Conservation (phyloP, 495 filamentous ascomycete genomes). For the Pseudomonodictys pantanalensis region DNA sequence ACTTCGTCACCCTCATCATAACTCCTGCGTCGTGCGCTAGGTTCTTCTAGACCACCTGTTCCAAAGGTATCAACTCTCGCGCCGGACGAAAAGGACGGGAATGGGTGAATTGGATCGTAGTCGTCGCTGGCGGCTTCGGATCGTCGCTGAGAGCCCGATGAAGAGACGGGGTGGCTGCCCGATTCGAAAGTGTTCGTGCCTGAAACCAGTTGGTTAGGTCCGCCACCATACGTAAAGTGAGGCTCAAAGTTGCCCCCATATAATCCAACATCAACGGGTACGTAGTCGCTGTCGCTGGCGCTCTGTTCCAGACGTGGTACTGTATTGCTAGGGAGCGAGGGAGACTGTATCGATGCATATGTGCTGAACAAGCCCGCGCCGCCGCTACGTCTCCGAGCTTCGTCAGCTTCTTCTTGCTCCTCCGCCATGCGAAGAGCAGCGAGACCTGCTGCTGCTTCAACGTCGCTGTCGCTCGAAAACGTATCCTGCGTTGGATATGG, state of each 20-base stretch:
- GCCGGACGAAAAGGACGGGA: constrained; percentile 53
- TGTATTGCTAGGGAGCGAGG: constrained; percentile 38
- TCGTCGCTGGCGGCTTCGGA: constrained; percentile 34
- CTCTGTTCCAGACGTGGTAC: constrained; percentile 22
- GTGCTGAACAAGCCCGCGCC: constrained; percentile 29
- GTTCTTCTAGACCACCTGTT: constrained; percentile 79
- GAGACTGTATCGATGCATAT: constrained; percentile 31
- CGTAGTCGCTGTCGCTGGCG: constrained; percentile 69
- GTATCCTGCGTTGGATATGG: constrained; percentile 23
- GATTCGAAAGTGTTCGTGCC: constrained; percentile 24
- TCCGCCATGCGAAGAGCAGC: constrained; percentile 82
- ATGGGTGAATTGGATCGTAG: constrained; percentile 56
- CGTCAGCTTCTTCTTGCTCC: constrained; percentile 65
- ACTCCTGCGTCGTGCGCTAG: constrained; percentile 68
- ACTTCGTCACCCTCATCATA: constrained; percentile 92
- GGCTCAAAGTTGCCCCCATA: constrained; percentile 74
- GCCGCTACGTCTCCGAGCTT: constrained; percentile 56
- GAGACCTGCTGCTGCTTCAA: constrained; percentile 83
- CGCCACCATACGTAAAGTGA: constrained; percentile 70
- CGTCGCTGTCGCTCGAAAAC: constrained; percentile 73
- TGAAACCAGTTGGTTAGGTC: constrained; percentile 38
- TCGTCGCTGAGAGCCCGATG: constrained; percentile 39
- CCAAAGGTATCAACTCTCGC: constrained; percentile 75
- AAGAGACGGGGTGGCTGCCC: constrained; percentile 37
- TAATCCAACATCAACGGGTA: constrained; percentile 65